Conservation (phyloP, 805 yeast species). For the Zygoascus flipseniorum region DNA sequence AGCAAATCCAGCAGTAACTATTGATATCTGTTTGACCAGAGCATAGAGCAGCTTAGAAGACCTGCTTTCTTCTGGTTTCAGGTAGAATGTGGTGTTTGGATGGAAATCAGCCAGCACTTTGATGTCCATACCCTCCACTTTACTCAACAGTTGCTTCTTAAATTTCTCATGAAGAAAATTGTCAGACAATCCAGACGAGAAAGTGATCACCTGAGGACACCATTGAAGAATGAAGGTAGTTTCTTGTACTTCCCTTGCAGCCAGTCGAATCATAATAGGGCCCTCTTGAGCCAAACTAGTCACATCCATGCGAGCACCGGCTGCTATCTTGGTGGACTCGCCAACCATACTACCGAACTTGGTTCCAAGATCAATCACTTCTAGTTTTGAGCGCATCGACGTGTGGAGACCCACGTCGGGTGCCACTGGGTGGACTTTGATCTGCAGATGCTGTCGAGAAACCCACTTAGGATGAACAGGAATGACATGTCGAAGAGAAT, state of each 20-base stretch:
- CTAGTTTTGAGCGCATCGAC: constrained; percentile 11
- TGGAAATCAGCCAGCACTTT: constrained; percentile 18
- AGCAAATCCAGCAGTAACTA: constrained; percentile 22
- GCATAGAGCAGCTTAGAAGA: constrained; percentile 30
- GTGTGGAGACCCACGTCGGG: constrained; percentile 13
- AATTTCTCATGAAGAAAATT: constrained; percentile 12
- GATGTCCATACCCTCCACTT: constrained; percentile 24
- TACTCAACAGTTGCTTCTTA: constrained; percentile 8
- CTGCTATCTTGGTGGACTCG: constrained; percentile 1
- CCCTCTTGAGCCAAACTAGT: not conserved
- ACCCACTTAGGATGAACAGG: constrained; percentile 14
- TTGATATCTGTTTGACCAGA: constrained; percentile 24
- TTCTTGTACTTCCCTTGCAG: constrained; percentile 14
- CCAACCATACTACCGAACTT: constrained; percentile 21
- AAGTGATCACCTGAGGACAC: constrained; percentile 21
- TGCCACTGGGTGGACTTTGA: constrained; percentile 10
- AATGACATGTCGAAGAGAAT: not conserved
- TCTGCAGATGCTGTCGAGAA: constrained; percentile 20
- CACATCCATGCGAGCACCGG: constrained; percentile 1
- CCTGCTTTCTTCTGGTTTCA: constrained; percentile 16
- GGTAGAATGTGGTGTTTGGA: constrained; percentile 21
- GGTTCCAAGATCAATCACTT: constrained; percentile 20
- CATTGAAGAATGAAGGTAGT: constrained; percentile 17
- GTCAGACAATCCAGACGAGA: constrained; percentile 15
- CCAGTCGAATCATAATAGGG: constrained; percentile 13